Percentiles rank a stretch among this genome's conserved stretches.
phyloP scores from a whole-genome alignment of 2,329 filamentous ascomycete species.

The Lasiodiplodia sp. region DNA sequence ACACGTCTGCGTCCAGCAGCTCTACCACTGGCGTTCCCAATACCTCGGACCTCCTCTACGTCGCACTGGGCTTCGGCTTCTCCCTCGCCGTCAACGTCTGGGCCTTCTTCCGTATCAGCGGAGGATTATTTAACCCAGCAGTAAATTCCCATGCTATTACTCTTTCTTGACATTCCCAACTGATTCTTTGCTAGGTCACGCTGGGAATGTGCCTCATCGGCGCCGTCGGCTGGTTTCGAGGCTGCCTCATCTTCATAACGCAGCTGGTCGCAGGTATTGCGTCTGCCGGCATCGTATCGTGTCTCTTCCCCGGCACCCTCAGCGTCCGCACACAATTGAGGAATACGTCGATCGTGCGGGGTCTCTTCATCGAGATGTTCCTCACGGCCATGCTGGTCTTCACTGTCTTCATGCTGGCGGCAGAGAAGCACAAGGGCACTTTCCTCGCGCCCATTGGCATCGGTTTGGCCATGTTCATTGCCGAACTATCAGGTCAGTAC shows the following conservation, averaged over 20 bases:
- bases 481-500: conserved; percentile 39
- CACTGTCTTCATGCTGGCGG: conserved; percentile 43
- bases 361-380: conserved; percentile 51
- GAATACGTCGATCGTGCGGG: conserved; percentile 40
- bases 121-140: conserved; percentile 50
- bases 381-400: conserved; percentile 49
- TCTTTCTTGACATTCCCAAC: conserved; percentile 43
- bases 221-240: conserved; percentile 38
- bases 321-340: conserved; percentile 44
- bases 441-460: conserved; percentile 38
- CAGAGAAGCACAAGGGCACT: conserved; percentile 41
- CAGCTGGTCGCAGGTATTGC: conserved; percentile 38
- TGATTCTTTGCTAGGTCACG: conserved; percentile 41
- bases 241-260: conserved; percentile 42
- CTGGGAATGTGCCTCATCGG: conserved; percentile 47
- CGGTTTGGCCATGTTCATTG: conserved; percentile 38
- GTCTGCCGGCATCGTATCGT: conserved; percentile 41
- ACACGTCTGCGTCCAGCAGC: conserved; percentile 43
- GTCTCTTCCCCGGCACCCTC: conserved; percentile 39
- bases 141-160: conserved; percentile 44
- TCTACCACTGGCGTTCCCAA: conserved; percentile 43
- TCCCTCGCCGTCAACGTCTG: conserved; percentile 51
- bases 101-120: conserved; percentile 50
- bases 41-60: conserved; percentile 47
- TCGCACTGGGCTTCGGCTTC: conserved; percentile 48